phyloP scores from a whole-genome alignment of 2,329 filamentous ascomycete genomes.

The Rutstroemia sydowiana region DNA sequence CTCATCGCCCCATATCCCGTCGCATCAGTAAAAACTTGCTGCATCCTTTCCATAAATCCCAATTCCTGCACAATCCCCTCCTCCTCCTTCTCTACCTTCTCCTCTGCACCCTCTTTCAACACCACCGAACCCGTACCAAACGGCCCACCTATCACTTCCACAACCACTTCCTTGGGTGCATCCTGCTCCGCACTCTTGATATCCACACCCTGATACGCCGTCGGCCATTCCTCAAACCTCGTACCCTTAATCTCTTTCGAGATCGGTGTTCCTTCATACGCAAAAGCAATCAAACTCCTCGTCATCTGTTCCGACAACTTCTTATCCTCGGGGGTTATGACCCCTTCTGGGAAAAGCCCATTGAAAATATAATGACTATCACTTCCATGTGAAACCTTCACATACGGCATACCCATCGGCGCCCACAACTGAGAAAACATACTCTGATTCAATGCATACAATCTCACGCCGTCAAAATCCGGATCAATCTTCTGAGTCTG shows the following conservation, averaged over 20 bases:
- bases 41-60: neutral
- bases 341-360: conserved; percentile 9
- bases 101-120: neutral
- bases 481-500: neutral
- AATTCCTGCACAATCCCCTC: too few relatives aligned
- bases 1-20: neutral
- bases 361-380: conserved; percentile 14
- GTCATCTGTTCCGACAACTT: neutral
- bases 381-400: conserved; percentile 7
- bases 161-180: neutral
- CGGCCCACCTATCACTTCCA: neutral
- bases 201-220: neutral
- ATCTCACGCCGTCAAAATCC: neutral
- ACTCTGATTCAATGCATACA: conserved; percentile 4
- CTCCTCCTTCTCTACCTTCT: neutral
- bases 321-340: neutral
- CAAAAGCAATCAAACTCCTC: neutral
- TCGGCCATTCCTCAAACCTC: neutral
- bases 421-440: conserved; percentile 4
- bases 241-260: neutral
- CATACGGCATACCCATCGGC: conserved; percentile 6
- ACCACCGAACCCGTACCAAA: neutral
- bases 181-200: neutral
- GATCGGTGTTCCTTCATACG: neutral
- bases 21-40: neutral